A percentile compares a stretch with the other conserved stretches of the same genome.
These are phyloP conservation scores for Serpula lacrymans DNA, from an alignment of 768 basidiomycete genomes.

Conservation along the genomic window DNA sequence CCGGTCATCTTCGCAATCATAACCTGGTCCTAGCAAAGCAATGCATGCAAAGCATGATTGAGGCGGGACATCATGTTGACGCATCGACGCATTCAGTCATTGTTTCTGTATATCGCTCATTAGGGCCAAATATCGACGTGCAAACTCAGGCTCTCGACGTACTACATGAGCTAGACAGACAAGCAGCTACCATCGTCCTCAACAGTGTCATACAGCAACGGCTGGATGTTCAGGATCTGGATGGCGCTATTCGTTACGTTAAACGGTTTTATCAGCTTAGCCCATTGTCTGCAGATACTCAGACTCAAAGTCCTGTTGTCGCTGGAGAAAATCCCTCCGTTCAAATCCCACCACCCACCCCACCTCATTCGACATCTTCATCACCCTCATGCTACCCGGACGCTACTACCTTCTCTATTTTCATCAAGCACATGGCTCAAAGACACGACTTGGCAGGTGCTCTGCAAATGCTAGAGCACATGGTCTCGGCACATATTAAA, in stretches of 20 bases:
- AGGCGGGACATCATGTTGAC: conserved; percentile 51
- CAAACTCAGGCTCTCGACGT: conserved; percentile 47
- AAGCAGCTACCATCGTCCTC: conserved; percentile 49
- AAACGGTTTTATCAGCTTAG: conserved; percentile 42
- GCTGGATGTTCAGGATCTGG: conserved; percentile 52
- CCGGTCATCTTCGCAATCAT: conserved; percentile 66
- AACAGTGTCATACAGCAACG: conserved; percentile 67
- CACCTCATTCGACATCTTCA: not conserved
- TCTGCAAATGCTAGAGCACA: conserved; percentile 43
- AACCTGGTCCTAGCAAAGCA: conserved; percentile 54
- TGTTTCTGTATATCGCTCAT: conserved; percentile 51
- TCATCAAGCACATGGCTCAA: conserved; percentile 53
- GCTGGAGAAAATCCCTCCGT: conserved; percentile 22
- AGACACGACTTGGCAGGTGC: conserved; percentile 44
- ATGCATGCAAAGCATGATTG: conserved; percentile 54
- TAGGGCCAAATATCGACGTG: conserved; percentile 57
- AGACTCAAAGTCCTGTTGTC: conserved; percentile 26
- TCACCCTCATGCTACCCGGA: conserved; percentile 38
- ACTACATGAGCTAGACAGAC: conserved; percentile 38
- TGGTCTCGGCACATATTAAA: conserved; percentile 39
- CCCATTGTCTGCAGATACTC: conserved; percentile 18
- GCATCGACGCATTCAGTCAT: conserved; percentile 59
- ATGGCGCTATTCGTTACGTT: conserved; percentile 44
- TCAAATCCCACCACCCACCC: conserved; percentile 1
- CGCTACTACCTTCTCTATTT: conserved; percentile 57